Evolutionary conservation across 805 yeast species (phyloP), one percentile per base, ranked within the genome.

Genomic region (Saccharomycopsis babjevae): DNA sequence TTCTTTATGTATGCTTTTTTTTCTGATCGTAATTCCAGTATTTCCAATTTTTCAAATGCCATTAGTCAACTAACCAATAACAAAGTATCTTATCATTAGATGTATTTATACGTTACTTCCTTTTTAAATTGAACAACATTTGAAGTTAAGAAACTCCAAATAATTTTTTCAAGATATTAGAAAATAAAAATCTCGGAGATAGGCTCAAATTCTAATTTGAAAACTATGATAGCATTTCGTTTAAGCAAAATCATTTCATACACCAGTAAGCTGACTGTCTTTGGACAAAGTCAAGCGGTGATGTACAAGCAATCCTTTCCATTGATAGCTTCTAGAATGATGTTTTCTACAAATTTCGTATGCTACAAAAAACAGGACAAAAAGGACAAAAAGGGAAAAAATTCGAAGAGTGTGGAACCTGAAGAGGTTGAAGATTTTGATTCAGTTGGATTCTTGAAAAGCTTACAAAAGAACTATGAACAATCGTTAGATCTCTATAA

Each of bases 401-500:
- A 20, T 8, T 2, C 25, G 7, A 28, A 55, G 34, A 34, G 38
- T 10, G 52, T 6, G 11, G 61, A 59, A n/a, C 56, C 32, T 11
- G 64, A 63, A 52, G 62, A 59, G 28, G 54, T 42, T 25, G 56
- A 38, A 3, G 58, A 56, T 22, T 60, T 61, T 58, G 66, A 63
- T 54, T 52, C 56, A 15, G 42, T n/a, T 7, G 18, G 22, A 11
- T 59, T 59, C 32, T 36, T 77, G 66, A 69, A 68, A 15, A 78
- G 73, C 38, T 72, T 79, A 18, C 78, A 76, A 40, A 50, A 64
- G 1, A 73, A 76, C 57, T 85, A 82, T 67, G 74, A 79, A 36
- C 71, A 73, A 11, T 73, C 85, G 0, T 65, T 86, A 8, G 83
- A 79, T 0, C 69, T 73, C 46, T 86, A 84, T 68, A 74, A 78